Evolutionary conservation across 202 grass and related monocot genomes (phyloP), one percentile per base, ranked within the genome.

Genomic region (Hordeum pubiflorum): DNA sequence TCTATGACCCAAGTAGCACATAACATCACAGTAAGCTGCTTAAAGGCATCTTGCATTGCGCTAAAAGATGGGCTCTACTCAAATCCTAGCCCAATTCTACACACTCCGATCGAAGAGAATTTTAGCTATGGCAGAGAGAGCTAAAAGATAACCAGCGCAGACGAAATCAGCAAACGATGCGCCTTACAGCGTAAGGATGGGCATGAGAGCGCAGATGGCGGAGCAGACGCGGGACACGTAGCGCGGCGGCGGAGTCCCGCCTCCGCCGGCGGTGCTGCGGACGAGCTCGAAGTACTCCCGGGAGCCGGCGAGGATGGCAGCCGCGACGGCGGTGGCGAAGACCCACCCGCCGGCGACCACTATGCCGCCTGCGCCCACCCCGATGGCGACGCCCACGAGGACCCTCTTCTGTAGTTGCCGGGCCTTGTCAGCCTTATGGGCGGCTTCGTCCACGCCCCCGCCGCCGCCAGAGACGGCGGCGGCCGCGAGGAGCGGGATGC

Each of bases 281-380:
- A 98, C 96, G 48, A 98, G 88, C 80, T 77, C 92, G 72, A 98
- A 95, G 82, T 93, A 98, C 80, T 98, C 92, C 6, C 96, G 77
- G 11, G 96, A 69, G 8, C 69, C 90, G 4, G 73, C 84, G 52
- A 93, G 67, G 22, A 87, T 76, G 24, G 37, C 82, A 10, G 82
- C 81, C 7, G 94, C 13, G 38, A 91, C 23, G 64, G 84, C 84
- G 20, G 72, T 38, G 2, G 91, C 69, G 81, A 89, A 97, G 41
- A 93, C 82, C 89, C 87, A 98, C 10, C 87, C 88, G 14, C 92
- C 92, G 34, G 90, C 88, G 52, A 93, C 79, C 80, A 98, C 85
- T 69, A 93, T 41, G 31, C 96, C 96, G 39, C 90, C 96, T 2
- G 96, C 90, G 29, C 88, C 88, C 46, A 95, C 76, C 18, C 92